Evolutionary conservation across 306 rosid genomes (phyloP), one percentile per base, ranked within the genome.

Genomic region (Pterocarpus macrocarpus): DNA sequence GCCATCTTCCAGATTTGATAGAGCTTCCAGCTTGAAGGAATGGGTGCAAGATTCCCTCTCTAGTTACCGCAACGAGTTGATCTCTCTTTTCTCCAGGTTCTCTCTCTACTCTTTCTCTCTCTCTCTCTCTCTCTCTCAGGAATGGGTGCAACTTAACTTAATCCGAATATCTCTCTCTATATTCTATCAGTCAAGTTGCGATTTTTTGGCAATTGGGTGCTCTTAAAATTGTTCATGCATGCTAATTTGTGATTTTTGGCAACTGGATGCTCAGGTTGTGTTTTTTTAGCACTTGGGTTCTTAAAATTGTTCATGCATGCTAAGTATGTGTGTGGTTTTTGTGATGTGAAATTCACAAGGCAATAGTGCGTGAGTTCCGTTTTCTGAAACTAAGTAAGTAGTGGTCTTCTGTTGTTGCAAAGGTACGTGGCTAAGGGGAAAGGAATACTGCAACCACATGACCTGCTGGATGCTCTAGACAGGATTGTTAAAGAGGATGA

Each of bases 341-440:
- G 64, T 58, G 35, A 22, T 22, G 69, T 62, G 70, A 32, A 32
- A 44, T 61, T 2, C 33, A 1, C 28, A 41, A 28, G 35, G 44
- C 7, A 30, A 22, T 22, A 49, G 7, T 64, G 8, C 16, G 8
- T 76, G 58, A 59, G 8, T 43, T 28, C 12, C 12, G 15, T 69
- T 36, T 58, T 43, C 43, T 58, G 52, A 69, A 39, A 13, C 5
- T 38, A 11, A 22, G 8, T 16, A 12, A 10, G 3, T 56, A n/a
- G 1, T 56, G 28, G 28, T 22, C 28, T 3, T 57, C 50, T 55
- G 75, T 30, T 69, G 63, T 76, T 80, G 62, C 58, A 68, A 67
- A 88, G 91, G 78, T 88, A 83, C 55, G 89, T 88, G 13, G 86
- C 84, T 72, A 72, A 69, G 14, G 91, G 84, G 36, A 88, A 85